Conservation (phyloP, 2,329 filamentous ascomycete genomes). For the Aspergillus costaricaensis region DNA sequence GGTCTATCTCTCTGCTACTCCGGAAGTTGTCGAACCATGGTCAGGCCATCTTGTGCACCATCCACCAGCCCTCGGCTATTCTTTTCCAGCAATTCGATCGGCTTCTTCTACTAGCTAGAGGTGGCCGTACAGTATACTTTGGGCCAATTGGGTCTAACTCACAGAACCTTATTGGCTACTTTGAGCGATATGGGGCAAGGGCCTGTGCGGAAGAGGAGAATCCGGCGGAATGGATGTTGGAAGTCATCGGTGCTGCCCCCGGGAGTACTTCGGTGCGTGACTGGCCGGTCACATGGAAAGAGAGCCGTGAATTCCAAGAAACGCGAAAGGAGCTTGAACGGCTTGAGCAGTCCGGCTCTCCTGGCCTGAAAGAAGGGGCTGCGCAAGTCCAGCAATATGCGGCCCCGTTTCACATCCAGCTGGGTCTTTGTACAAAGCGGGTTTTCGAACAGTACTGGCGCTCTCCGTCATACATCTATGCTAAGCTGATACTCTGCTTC, state of each 20-base stretch:
- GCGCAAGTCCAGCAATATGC: slow-evolving; percentile 57
- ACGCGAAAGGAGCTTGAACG: slow-evolving; percentile 35
- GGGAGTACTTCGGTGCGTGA: slow-evolving; percentile 57
- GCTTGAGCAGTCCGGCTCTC: neutral
- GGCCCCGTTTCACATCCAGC: slow-evolving; percentile 66
- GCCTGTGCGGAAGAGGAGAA: slow-evolving; percentile 6
- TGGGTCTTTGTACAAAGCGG: slow-evolving; percentile 65
- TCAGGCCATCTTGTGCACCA: slow-evolving; percentile 87
- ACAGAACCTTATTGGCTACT: slow-evolving; percentile 11
- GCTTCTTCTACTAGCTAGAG: slow-evolving; percentile 51
- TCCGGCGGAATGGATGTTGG: slow-evolving; percentile 19
- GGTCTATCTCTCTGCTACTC: slow-evolving; percentile 81
- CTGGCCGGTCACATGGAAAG: slow-evolving; percentile 58
- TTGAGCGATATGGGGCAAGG: slow-evolving; percentile 17
- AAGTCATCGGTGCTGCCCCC: slow-evolving; percentile 46
- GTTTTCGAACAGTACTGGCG: slow-evolving; percentile 89
- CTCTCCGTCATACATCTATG: slow-evolving; percentile 76
- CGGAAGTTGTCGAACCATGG: slow-evolving; percentile 85
- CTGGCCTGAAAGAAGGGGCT: neutral
- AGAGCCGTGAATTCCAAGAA: slow-evolving; percentile 54
- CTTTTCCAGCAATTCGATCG: slow-evolving; percentile 80
- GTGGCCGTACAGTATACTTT: slow-evolving; percentile 15
- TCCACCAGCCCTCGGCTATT: slow-evolving; percentile 90
- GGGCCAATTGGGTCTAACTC: slow-evolving; percentile 17
- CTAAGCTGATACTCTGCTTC: slow-evolving; percentile 66